Conservation (phyloP, 768 basidiomycete species). For the Boletus sp. region DNA sequence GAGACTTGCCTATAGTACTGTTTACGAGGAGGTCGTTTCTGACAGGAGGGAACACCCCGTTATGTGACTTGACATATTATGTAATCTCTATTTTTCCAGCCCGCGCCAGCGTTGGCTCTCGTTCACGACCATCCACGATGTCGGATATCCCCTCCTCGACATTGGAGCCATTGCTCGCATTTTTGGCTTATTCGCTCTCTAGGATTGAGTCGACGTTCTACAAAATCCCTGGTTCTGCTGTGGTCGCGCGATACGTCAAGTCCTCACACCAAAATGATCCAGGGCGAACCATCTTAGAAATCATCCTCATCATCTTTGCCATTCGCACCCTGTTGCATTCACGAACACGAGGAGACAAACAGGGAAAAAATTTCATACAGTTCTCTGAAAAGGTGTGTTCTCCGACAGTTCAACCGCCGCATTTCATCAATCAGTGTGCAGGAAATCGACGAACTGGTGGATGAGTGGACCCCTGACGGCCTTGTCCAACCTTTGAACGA, state of each 20-base stretch:
- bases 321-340: slow-evolving; percentile 88
- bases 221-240: slow-evolving; percentile 77
- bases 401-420: background rate
- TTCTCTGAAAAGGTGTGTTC: slow-evolving; percentile 82
- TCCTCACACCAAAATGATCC: slow-evolving; percentile 97
- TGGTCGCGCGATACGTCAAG: slow-evolving; percentile 87
- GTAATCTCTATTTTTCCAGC: slow-evolving; percentile 7
- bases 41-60: too few relatives aligned
- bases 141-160: slow-evolving; percentile 33
- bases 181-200: slow-evolving; percentile 61
- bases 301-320: slow-evolving; percentile 85
- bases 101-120: background rate
- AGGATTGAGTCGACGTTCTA: slow-evolving; percentile 66
- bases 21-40: too few relatives aligned
- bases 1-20: too few relatives aligned
- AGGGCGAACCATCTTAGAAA: slow-evolving; percentile 83
- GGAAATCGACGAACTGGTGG: slow-evolving; percentile 97
- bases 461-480: slow-evolving; percentile 91
- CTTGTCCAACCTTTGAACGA: slow-evolving; percentile 62
- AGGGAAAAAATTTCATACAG: slow-evolving; percentile 85
- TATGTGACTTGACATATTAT: too few relatives aligned
- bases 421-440: slow-evolving; percentile 28
- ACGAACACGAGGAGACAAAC: slow-evolving; percentile 81
- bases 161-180: slow-evolving; percentile 56
- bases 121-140: slow-evolving; percentile 30